Conservation (phyloP, 495 filamentous ascomycete species). For the Penicillium tannophilum region DNA sequence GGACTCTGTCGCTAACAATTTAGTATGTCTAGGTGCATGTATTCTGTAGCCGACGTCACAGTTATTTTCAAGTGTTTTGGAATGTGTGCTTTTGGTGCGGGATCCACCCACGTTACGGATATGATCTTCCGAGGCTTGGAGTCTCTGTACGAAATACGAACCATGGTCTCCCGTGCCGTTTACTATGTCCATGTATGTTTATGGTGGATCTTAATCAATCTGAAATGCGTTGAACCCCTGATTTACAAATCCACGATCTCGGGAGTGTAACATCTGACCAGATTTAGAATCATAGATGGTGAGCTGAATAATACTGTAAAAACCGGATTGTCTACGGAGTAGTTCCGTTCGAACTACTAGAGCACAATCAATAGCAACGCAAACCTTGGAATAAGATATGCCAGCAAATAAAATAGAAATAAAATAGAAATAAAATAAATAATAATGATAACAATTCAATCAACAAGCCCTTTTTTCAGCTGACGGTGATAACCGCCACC, state of each 20-base stretch:
- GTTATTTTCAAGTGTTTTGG: neutral
- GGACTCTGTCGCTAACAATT: neutral
- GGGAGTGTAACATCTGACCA: too few species aligned
- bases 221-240: neutral
- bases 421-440: neutral
- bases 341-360: neutral
- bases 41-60: neutral
- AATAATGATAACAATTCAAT: neutral
- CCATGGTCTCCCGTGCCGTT: neutral
- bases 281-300: too few species aligned
- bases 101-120: neutral
- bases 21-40: neutral
- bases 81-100: neutral
- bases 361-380: neutral
- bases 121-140: neutral
- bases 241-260: too few species aligned
- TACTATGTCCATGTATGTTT: neutral
- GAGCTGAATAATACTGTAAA: neutral
- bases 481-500: conserved; percentile 8
- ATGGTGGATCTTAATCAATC: neutral
- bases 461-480: neutral
- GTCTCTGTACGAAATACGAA: neutral
- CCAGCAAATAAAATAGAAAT: neutral
- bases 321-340: neutral
- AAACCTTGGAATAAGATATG: neutral